Conservation (phyloP, 441 rosid genomes). For the Jatropha multifida region DNA sequence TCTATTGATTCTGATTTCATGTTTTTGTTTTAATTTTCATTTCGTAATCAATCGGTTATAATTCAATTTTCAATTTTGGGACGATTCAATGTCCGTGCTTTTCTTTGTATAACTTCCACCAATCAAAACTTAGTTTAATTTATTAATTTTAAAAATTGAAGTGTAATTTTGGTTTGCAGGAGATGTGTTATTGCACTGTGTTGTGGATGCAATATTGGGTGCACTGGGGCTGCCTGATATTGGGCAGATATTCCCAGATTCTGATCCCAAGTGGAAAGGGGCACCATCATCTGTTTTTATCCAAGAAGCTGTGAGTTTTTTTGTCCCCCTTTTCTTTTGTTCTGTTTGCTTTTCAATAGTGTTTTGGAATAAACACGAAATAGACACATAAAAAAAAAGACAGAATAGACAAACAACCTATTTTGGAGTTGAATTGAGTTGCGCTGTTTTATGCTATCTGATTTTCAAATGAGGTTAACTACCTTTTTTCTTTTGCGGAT, state of each 20-base stretch:
- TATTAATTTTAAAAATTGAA: constrained; percentile 4
- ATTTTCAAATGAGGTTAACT: background rate
- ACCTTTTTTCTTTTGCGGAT: background rate
- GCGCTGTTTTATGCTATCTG: background rate
- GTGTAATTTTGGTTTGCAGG: constrained; percentile 41
- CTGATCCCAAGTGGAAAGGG: constrained; percentile 96
- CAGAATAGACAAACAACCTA: background rate
- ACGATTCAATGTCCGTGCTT: constrained; percentile 3
- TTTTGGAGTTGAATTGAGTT: background rate
- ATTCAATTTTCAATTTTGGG: constrained; percentile 6
- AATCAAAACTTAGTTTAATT: background rate
- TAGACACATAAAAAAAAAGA: background rate
- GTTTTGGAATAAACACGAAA: background rate
- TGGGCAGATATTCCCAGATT: constrained; percentile 92
- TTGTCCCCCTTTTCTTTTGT: background rate
- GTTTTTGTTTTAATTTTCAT: background rate
- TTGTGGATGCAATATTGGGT: constrained; percentile 96
- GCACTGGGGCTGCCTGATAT: constrained; percentile 96
- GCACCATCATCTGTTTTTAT: constrained; percentile 85
- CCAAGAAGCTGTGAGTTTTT: constrained; percentile 84
- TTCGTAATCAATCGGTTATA: background rate
- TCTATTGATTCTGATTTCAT: background rate
- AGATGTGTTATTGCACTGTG: constrained; percentile 94
- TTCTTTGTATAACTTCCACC: constrained; percentile 1
- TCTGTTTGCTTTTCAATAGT: background rate